These are phyloP conservation scores for Camellia japonica DNA, from an alignment of 148 eudicot genomes.

Conservation along the genomic window DNA sequence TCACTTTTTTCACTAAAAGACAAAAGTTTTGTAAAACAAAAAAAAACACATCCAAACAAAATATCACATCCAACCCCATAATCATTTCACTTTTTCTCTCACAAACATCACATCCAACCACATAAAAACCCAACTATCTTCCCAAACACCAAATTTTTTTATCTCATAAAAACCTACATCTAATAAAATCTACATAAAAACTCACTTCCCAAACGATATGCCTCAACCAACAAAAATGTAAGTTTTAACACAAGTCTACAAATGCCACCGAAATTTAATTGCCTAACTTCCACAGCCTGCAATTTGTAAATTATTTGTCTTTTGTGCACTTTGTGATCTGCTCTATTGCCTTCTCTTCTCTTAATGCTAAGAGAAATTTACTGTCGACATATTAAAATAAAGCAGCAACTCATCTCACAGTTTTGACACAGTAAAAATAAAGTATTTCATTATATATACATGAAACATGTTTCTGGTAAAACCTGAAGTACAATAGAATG, in stretches of 20 bases:
- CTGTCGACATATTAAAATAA: neutral
- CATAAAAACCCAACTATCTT: too few relatives aligned
- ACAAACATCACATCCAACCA: too few relatives aligned
- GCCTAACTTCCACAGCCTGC: neutral
- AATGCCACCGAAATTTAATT: neutral
- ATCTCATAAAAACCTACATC: too few relatives aligned
- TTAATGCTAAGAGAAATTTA: neutral
- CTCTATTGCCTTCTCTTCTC: neutral
- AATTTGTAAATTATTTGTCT: neutral
- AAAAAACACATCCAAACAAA: too few relatives aligned
- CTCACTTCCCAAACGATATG: too few relatives aligned
- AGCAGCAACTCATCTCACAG: neutral
- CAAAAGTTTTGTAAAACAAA: too few relatives aligned
- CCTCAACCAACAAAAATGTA: neutral
- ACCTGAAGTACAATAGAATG: neutral
- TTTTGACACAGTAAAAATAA: neutral
- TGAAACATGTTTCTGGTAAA: conserved; percentile 10
- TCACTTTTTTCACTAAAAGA: too few relatives aligned
- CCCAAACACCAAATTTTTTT: too few relatives aligned
- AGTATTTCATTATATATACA: conserved; percentile 6
- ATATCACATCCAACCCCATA: too few relatives aligned
- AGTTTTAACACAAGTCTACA: neutral
- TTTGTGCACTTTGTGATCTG: neutral
- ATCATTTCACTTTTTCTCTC: too few relatives aligned
- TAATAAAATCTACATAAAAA: too few relatives aligned